Base-by-base conservation (phyloP, 306 rosid genomes). In the Dalbergia oliveri region DNA sequence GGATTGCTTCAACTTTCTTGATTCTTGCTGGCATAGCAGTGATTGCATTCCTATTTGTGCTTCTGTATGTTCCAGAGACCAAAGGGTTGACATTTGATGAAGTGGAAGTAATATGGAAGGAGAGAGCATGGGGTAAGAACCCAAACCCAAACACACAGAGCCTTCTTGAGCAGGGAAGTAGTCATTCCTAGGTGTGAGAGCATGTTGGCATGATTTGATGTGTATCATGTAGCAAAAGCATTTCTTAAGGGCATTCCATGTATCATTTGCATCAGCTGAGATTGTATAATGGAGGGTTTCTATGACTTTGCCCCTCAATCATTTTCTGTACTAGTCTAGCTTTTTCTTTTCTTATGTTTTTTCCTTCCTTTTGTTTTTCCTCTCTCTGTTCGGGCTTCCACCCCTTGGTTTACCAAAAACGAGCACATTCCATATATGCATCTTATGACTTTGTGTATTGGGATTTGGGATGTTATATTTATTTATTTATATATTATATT, bases 1-100 rank as follows among this genome's bases (percentile, higher is more conserved):
- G 98, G 66, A 85, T 89, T n/a, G 97, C 78, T 64, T 18, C 86
- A 2, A 92, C 97, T 3, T 94, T 94, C 90, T 78, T 90, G 81
- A 92, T 94, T 61, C 78, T 94, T 60, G 96, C 87, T 0, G 91
- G 66, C 37, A 75, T 94, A 31, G 88, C 97, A 16, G 89, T 89
- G 82, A 10, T 82, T 31, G 98, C 97, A 0, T 86, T 94, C 65
- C n/a, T 84, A 1, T 94, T 94, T 82, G 97, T 92, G 78, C 37
- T 79, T 26, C 13, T 86, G 14, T 80, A 81, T 39, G 90, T 94
- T 72, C 98, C 98, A 4, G 98, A 94, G 86, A 94, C 98, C 14
- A 84, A 94, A 75, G 98, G 98, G 72, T 86, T 94, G 85, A 92
- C 97, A 18, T 94, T 94, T 72, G 98, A 92, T 92, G 98, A 94